Evolutionary conservation across 129 eudicot genomes (phyloP).

Genomic region (Cynara cardunculus): DNA sequence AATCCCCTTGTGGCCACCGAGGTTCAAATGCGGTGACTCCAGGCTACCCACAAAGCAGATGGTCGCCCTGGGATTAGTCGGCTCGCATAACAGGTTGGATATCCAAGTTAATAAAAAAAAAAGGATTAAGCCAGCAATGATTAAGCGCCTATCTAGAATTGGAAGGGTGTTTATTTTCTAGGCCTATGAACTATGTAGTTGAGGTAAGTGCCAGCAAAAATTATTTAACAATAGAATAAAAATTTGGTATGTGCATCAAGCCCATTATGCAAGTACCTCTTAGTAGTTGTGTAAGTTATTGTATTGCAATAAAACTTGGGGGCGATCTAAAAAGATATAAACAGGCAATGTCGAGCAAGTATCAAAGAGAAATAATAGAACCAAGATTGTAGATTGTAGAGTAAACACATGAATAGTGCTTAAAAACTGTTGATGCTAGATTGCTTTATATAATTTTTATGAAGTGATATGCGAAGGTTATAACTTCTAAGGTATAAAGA

Average conservation of each 20-base stretch:
- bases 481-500: neutral
- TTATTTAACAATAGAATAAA: too few relatives aligned
- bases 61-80: too few relatives aligned
- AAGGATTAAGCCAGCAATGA: neutral
- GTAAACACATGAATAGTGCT: neutral
- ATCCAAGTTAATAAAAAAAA: too few relatives aligned
- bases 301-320: neutral
- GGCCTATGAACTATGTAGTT: too few relatives aligned
- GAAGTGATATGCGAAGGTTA: neutral
- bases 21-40: too few relatives aligned
- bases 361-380: neutral
- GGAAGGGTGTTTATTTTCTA: neutral
- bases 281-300: neutral
- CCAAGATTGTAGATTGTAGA: neutral
- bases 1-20: too few relatives aligned
- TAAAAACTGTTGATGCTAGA: neutral
- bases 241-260: too few relatives aligned
- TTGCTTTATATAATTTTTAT: slow-evolving; percentile 2
- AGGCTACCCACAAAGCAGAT: too few relatives aligned
- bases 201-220: too few relatives aligned
- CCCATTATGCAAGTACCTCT: neutral
- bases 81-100: too few relatives aligned
- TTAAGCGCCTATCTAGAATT: neutral
- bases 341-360: neutral
- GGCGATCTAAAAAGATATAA: neutral